A percentile compares a stretch with the other conserved stretches of the same genome.
phyloP scores from a whole-genome alignment of 2,329 filamentous ascomycete genomes.

The Monascus ruber region DNA sequence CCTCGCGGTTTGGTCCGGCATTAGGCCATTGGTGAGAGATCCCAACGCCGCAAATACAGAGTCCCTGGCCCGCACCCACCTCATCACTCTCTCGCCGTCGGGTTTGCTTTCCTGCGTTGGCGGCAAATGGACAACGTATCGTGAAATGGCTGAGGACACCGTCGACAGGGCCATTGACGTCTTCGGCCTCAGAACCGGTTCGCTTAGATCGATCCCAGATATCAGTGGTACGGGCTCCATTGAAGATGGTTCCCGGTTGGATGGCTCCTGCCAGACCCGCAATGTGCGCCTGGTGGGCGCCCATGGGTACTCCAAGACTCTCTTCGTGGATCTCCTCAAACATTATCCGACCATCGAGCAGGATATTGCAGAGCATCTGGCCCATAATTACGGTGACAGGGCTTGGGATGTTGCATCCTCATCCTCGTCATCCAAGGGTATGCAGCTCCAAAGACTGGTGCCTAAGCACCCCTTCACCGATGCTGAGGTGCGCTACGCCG shows the following conservation, averaged over 20 bases:
- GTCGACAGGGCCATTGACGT: conserved; percentile 59
- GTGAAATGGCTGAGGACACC: conserved; percentile 69
- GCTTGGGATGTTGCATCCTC: conserved; percentile 69
- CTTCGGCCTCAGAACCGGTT: conserved; percentile 47
- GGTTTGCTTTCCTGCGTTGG: conserved; percentile 66
- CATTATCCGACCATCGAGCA: conserved; percentile 65
- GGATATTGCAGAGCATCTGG: conserved; percentile 68
- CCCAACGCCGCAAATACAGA: conserved; percentile 65
- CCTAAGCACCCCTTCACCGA: conserved; percentile 69
- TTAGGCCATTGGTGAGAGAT: conserved; percentile 63
- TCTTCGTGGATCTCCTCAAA: conserved; percentile 77
- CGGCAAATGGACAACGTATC: conserved; percentile 72
- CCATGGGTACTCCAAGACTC: conserved; percentile 64
- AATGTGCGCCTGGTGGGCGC: conserved; percentile 59
- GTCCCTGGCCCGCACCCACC: conserved; percentile 64
- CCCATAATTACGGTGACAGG: conserved; percentile 67
- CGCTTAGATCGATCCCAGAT: conserved; percentile 45
- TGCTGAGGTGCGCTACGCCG: conserved; percentile 68
- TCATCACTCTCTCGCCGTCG: conserved; percentile 57
- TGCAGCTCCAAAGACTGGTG: conserved; percentile 62
- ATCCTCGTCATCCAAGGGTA: conserved; percentile 53
- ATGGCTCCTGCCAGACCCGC: conserved; percentile 61
- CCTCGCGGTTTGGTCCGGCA: conserved; percentile 65
- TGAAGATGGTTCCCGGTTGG: conserved; percentile 53
- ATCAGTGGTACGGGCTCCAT: conserved; percentile 53